Base-by-base conservation (phyloP, 345 rosid species). In the Firmiana major region DNA sequence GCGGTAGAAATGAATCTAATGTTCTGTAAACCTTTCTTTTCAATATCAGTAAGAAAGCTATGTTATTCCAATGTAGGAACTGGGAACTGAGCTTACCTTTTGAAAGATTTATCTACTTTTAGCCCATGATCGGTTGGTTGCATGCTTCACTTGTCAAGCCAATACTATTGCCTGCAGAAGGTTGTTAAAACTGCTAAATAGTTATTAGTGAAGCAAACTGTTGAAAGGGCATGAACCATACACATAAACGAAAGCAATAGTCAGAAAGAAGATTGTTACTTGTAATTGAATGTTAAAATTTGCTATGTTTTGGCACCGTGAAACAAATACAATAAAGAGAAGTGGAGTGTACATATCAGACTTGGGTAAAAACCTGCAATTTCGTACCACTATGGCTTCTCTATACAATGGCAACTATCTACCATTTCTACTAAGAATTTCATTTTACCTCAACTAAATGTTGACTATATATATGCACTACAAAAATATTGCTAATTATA, bases 1-100 rank as follows among this genome's bases (percentile, higher is more conserved):
- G 6, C 78, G 85, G 59, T 84, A 89, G 89, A 75, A 51, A 31
- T 28, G 40, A 31, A 51, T 34, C 62, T 11, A 51, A 53, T 16
- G 9, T 40, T 75, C 68, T 48, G 9, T 36, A 13, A 60, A 48
- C 75, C 26, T 15, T 38, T 54, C 0, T 2, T 75, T 28, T 31
- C 40, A 11, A 22, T 51, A 62, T 64, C 19, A 1, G 36, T 7
- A 3, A 26, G 11, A 36, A 17, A 49, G 24, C 54, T 31, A 7
- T 64, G 19, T 43, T 70, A 28, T 5, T 42, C 22, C 31, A 49
- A 53, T 42, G 9, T 2, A 0, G 55, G 12, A 24, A 24, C 26
- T 64, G 15, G 28, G 70, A 58, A 34, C 28, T 58, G 42, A 40
- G 59, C 57, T 65, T 64, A 19, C 49, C 42, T 43, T 73, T 72